These are phyloP conservation scores for Amaranthus tricolor DNA, from an alignment of 179 eudicot species.

Conservation along the genomic window DNA sequence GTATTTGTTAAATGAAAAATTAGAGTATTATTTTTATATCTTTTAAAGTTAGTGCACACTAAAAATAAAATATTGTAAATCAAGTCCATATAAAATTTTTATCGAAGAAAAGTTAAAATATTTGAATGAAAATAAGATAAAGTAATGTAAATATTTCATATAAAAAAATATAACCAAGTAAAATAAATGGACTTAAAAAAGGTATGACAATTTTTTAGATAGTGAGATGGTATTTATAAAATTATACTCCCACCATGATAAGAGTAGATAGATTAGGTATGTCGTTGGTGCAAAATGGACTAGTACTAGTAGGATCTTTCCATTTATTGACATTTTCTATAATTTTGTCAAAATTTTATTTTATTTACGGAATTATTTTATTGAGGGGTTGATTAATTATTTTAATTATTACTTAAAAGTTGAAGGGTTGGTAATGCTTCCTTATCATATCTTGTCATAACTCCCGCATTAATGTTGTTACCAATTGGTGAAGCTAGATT, in stretches of 20 bases:
- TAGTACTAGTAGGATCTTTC: background rate
- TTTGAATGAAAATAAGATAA: too few relatives aligned
- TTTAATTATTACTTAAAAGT: background rate
- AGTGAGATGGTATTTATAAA: background rate
- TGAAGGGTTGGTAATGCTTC: conserved; percentile 10
- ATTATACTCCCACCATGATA: too few relatives aligned
- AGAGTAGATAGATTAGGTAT: conserved; percentile 10
- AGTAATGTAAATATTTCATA: too few relatives aligned
- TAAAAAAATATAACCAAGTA: too few relatives aligned
- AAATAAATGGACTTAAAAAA: background rate
- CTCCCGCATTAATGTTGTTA: background rate
- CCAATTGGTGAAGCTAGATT: conserved; percentile 4
- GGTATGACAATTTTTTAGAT: background rate
- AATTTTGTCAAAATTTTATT: background rate
- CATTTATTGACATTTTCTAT: background rate
- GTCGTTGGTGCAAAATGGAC: background rate
- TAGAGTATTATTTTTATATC: too few relatives aligned
- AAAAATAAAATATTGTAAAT: too few relatives aligned
- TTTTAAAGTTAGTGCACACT: too few relatives aligned
- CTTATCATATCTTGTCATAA: background rate
- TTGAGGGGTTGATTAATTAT: background rate
- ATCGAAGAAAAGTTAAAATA: too few relatives aligned
- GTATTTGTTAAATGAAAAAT: too few relatives aligned
- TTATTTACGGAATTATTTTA: background rate
- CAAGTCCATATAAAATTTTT: too few relatives aligned